Percentiles rank a stretch among this genome's conserved stretches.
phyloP scores from a whole-genome alignment of 208 protist species.

The Trypanosoma mega region DNA sequence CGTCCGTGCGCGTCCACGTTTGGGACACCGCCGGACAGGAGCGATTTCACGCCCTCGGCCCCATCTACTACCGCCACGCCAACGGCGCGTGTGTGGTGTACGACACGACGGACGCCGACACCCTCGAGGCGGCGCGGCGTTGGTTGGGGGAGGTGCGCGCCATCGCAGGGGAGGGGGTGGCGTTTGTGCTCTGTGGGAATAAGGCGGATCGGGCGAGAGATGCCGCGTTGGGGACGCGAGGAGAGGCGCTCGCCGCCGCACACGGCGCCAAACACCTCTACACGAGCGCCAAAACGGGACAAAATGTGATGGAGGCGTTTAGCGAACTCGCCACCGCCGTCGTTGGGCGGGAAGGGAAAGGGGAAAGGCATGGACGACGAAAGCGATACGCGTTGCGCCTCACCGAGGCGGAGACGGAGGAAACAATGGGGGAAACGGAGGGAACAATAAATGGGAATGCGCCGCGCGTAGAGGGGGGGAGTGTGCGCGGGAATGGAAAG shows the following conservation, averaged over 20 bases:
- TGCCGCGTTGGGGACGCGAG: constrained; percentile 65
- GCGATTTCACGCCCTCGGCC: constrained; percentile 77
- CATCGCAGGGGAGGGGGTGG: constrained; percentile 89
- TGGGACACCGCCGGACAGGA: constrained; percentile 86
- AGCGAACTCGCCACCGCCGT: constrained; percentile 56
- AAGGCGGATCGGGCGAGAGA: constrained; percentile 88
- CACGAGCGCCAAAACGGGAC: constrained; percentile 70
- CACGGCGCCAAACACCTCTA: constrained; percentile 63
- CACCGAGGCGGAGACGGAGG: too few relatives aligned
- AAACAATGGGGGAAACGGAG: too few relatives aligned
- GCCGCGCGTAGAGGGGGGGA: constrained; percentile 23
- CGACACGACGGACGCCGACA: constrained; percentile 94
- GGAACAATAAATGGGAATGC: constrained; percentile 7
- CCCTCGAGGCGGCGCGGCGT: constrained; percentile 90
- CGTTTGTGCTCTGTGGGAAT: constrained; percentile 93
- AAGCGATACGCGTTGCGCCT: too few relatives aligned
- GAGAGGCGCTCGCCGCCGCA: constrained; percentile 59
- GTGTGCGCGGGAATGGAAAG: constrained; percentile 39
- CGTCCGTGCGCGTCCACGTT: constrained; percentile 51
- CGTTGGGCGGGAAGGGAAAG: background rate
- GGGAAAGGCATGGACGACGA: too few relatives aligned
- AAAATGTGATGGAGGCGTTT: constrained; percentile 68
- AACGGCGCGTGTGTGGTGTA: constrained; percentile 94
- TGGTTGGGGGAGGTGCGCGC: constrained; percentile 95
- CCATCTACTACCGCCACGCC: constrained; percentile 87